phyloP scores from a whole-genome alignment of 306 rosid genomes.

The Phaseolus lunatus region DNA sequence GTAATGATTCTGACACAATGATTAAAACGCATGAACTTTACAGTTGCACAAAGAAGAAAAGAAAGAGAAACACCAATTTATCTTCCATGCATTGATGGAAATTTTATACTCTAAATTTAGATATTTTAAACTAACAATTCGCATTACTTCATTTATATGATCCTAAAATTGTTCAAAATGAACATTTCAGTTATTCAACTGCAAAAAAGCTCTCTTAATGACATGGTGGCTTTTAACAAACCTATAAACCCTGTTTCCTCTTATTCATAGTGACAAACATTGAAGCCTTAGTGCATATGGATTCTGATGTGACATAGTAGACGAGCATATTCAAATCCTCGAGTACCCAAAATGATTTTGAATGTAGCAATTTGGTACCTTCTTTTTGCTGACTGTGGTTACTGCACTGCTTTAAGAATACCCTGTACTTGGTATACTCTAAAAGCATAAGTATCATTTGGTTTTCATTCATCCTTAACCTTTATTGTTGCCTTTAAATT shows the following conservation, averaged over 20 bases:
- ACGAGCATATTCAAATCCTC: conserved; percentile 39
- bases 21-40: not conserved
- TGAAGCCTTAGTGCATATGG: not conserved
- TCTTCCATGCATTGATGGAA: not conserved
- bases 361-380: conserved; percentile 14
- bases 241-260: not conserved
- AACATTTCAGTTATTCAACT: conserved; percentile 7
- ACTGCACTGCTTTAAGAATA: conserved; percentile 30
- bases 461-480: conserved; percentile 21
- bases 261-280: not conserved
- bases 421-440: conserved; percentile 10
- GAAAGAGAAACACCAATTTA: conserved; percentile 15
- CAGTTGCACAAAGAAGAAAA: conserved; percentile 11
- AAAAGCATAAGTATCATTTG: not conserved
- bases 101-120: conserved; percentile 3
- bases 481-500: conserved; percentile 34
- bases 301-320: conserved; percentile 13
- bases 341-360: conserved; percentile 27
- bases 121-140: not conserved
- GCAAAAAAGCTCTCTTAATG: not conserved
- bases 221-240: not conserved
- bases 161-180: conserved; percentile 29
- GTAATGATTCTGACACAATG: conserved; percentile 25
- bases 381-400: conserved; percentile 9
- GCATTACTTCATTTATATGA: not conserved